Conservation (phyloP, 129 eudicot species). For the Flaveria sonorensis region DNA sequence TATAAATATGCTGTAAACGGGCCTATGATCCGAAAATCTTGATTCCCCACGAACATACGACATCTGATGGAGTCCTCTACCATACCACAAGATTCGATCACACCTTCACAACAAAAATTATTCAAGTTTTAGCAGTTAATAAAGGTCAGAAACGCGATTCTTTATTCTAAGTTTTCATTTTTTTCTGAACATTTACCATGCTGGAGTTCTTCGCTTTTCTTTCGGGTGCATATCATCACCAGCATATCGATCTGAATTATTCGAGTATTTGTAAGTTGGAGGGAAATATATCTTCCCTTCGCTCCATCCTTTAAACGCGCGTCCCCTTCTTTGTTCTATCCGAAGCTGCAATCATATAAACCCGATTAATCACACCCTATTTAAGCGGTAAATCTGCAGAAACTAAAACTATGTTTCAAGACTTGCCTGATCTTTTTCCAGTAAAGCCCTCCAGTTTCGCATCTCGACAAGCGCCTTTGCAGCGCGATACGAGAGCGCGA, state of each 20-base stretch:
- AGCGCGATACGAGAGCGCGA: slow-evolving; percentile 80
- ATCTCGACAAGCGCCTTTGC: slow-evolving; percentile 97
- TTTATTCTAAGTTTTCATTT: background rate
- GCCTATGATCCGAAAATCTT: slow-evolving; percentile 47
- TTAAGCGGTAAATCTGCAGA: background rate
- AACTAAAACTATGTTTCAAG: background rate
- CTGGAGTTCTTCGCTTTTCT: slow-evolving; percentile 96
- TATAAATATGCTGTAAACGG: slow-evolving; percentile 41
- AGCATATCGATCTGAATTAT: slow-evolving; percentile 92
- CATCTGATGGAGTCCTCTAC: slow-evolving; percentile 77
- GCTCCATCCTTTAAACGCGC: slow-evolving; percentile 81
- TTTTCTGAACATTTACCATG: slow-evolving; percentile 58
- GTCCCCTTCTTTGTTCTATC: slow-evolving; percentile 80
- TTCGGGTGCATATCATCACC: slow-evolving; percentile 85
- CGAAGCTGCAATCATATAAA: slow-evolving; percentile 57
- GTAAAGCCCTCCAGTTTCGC: slow-evolving; percentile 87
- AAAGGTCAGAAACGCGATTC: background rate
- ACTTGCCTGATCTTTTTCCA: slow-evolving; percentile 95
- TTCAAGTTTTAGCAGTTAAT: background rate
- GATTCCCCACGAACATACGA: slow-evolving; percentile 62
- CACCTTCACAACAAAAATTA: slow-evolving; percentile 58
- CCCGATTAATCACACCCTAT: background rate
- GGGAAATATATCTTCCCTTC: slow-evolving; percentile 97
- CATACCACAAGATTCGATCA: slow-evolving; percentile 89
- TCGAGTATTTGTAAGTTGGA: slow-evolving; percentile 94